Base-by-base conservation (phyloP, 2,329 filamentous ascomycete species). In the Colletotrichum paranaense region DNA sequence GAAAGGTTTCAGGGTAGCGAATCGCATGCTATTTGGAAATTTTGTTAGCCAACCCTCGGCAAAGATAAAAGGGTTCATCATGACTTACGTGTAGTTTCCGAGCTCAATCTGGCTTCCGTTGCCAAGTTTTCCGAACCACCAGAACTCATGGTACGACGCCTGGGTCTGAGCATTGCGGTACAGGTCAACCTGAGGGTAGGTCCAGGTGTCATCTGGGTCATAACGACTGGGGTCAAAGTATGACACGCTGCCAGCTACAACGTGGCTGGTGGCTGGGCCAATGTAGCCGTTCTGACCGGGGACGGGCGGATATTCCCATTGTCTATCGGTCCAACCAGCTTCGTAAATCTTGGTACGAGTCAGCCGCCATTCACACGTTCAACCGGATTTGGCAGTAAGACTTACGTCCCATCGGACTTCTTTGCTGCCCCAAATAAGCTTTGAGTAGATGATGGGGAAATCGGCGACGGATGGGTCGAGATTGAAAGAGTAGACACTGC, bases 281-380 rank as follows among this genome's bases (percentile, higher is more conserved):
- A 87, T 75, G 62, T 82, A 87, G 19, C 81, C 81, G 14, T 79
- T 78, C 53, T 82, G 63, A 28, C 84, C 84, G 4, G 81, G 74
- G 2, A 79, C 75, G 0, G 81, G 84, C 2, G 85, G 86, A 64
- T 85, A 86, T 8, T 78, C 68, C 86, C 85, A 87, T 35, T 82
- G 76, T 1, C 76, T 72, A 62, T 86, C 83, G 1, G 78, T 78
- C 80, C 83, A 87, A n/a, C 78, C 77, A 5, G 72, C 72, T 3
- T 82, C 80, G 71, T 84, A 86, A 42, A 87, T 84, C 72, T 74
- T 70, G n/a, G 1, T 3, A 14, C 2, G 3, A 19, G 42, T 19
- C 19, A 72, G 26, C n/a, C 12, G n/a, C 1, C 24, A 5, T 4
- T 22, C 11, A 16, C 1, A 1, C 5, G 16, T 14, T 6, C 14